Conservation (phyloP, 345 rosid species). For the Balakata baccata region DNA sequence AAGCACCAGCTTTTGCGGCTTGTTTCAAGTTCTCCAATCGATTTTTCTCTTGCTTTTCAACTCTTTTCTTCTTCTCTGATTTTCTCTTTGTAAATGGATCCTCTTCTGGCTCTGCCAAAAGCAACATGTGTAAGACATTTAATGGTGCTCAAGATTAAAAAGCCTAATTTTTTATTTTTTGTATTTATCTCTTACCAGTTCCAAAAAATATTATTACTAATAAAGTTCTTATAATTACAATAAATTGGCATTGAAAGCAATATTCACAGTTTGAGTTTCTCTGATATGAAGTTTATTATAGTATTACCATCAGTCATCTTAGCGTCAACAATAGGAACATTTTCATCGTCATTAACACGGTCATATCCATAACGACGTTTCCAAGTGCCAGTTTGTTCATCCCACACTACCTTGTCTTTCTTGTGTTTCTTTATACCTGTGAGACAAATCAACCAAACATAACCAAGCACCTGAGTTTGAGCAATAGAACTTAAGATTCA, state of each 20-base stretch:
- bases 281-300: not conserved
- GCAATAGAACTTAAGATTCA: not conserved
- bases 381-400: conserved; percentile 77
- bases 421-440: conserved; percentile 80
- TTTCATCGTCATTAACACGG: conserved; percentile 84
- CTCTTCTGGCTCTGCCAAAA: conserved; percentile 63
- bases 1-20: conserved; percentile 71
- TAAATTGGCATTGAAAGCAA: not conserved
- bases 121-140: not conserved
- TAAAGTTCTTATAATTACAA: not conserved
- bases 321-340: conserved; percentile 78
- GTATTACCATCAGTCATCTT: conserved; percentile 70
- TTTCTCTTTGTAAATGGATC: conserved; percentile 85
- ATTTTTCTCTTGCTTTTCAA: conserved; percentile 73
- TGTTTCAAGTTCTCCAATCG: conserved; percentile 65
- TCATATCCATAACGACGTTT: conserved; percentile 89
- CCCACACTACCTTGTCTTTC: conserved; percentile 78
- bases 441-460: conserved; percentile 21
- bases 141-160: no score
- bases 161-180: not conserved
- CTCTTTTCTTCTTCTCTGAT: conserved; percentile 70
- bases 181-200: not conserved
- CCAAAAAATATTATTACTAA: not conserved
- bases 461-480: not conserved
- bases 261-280: not conserved